Base-by-base conservation (phyloP, 768 basidiomycete genomes). In the Saitozyma sp. region DNA sequence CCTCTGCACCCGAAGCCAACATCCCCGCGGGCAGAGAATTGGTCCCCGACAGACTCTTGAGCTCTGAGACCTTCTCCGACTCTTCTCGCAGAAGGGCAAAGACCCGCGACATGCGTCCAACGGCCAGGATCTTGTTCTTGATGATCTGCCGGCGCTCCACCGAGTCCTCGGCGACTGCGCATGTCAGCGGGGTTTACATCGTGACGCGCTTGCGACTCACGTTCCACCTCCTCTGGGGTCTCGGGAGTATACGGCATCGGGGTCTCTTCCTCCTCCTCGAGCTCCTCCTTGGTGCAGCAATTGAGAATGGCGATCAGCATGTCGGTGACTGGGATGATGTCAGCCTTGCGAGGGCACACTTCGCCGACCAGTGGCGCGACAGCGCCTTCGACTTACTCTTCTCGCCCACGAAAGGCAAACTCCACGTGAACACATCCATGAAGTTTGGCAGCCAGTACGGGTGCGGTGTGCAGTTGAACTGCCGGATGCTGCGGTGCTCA, bases 361-460 rank as follows among this genome's bases (percentile, higher is more conserved):
- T 46, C 11, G 11, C n/a, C n/a, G 45, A 46, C n/a, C 2, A 46
- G 29, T 2, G 11, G 45, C 37, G 3, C 40, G 13, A 6, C 17
- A 17, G 29, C 9, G 1, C 45, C 29, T 29, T 14, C 55, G 41
- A 82, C 86, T 58, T 70, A 92, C 95, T 98, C 82, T 99, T 98
- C 80, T 94, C 90, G 66, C 94, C 96, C 8, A 99, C 96, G 74
- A 98, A 98, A 0, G 96, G 96, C 62, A 99, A 80, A 83, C 89
- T 91, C 96, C 96, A 99, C 0, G 96, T 97, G 77, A 99, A 99
- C 20, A 94, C 94, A 71, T 98, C 95, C 94, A 98, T 97, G 75
- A 99, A 99, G 80, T 99, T 99, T 5, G 96, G 96, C 58, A 99
- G 82, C 95, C 95, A 98, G 78, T 97, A 98, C 8, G 91, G 91